Evolutionary conservation across 164 flowering plant genomes (phyloP).

Genomic region (Chimonanthus salicifolius): DNA sequence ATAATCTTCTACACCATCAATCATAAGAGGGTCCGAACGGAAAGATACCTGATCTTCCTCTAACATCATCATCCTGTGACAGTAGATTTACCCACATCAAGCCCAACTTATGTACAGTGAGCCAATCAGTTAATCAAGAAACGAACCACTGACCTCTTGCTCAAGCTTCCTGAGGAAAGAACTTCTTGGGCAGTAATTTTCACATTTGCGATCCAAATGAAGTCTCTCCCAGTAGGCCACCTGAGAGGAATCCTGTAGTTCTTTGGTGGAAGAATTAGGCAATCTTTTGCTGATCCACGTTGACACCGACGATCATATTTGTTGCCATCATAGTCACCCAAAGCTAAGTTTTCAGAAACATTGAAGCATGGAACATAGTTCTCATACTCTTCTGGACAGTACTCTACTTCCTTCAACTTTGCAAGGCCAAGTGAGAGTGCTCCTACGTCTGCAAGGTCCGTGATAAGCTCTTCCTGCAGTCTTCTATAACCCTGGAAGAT

Average conservation of each 20-base stretch:
- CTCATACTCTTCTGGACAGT: conserved; percentile 61
- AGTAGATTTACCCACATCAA: conserved; percentile 9
- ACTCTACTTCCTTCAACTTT: conserved; percentile 66
- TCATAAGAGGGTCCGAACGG: conserved; percentile 67
- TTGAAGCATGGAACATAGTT: conserved; percentile 91
- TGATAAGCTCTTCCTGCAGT: conserved; percentile 74
- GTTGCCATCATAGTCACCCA: conserved; percentile 38
- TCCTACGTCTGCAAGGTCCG: conserved; percentile 78
- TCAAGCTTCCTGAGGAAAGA: conserved; percentile 93
- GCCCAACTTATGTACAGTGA: not conserved
- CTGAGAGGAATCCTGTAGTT: conserved; percentile 86
- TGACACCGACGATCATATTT: conserved; percentile 58
- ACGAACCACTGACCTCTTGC: conserved; percentile 60
- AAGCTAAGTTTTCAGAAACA: conserved; percentile 45
- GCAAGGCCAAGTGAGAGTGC: conserved; percentile 65
- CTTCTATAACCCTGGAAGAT: conserved; percentile 61
- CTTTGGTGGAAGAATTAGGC: conserved; percentile 69
- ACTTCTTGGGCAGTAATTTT: conserved; percentile 92
- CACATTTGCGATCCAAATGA: conserved; percentile 88
- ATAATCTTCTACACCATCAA: conserved; percentile 93
- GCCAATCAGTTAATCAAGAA: not conserved
- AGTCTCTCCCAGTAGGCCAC: conserved; percentile 96
- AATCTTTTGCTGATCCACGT: conserved; percentile 35
- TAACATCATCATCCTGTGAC: conserved; percentile 91
- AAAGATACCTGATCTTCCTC: conserved; percentile 96